phyloP scores from a whole-genome alignment of 2,329 filamentous ascomycete genomes.

The Stachybotrys chartarum region DNA sequence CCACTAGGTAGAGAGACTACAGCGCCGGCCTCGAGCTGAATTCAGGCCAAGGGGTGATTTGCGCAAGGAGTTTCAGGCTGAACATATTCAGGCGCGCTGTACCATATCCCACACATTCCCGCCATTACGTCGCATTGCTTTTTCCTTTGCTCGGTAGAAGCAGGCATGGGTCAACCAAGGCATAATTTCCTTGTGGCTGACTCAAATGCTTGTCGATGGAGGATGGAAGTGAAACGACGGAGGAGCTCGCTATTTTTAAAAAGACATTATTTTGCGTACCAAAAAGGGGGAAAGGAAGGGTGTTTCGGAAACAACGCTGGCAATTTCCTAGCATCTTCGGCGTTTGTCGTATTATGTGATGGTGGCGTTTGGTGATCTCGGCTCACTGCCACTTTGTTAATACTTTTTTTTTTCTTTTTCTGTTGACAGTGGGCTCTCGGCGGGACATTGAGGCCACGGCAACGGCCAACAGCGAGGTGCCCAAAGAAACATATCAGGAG shows the following conservation, averaged over 20 bases:
- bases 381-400: background rate
- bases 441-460: too few species aligned
- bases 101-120: constrained; percentile 8
- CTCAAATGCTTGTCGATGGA: background rate
- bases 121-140: background rate
- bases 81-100: constrained; percentile 11
- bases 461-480: too few species aligned
- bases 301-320: background rate
- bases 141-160: background rate
- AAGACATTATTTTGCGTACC: background rate
- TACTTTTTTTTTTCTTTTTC: background rate
- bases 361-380: background rate
- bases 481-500: too few species aligned
- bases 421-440: too few species aligned
- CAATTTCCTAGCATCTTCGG: background rate
- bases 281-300: background rate
- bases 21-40: background rate
- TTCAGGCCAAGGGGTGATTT: constrained; percentile 3
- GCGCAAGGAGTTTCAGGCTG: constrained; percentile 15
- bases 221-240: background rate
- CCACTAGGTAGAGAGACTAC: constrained; percentile 6
- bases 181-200: background rate
- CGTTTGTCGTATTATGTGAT: background rate
- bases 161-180: background rate
- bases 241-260: background rate